Evolutionary conservation across 2,329 filamentous ascomycete species (phyloP).

Genomic region (Aspergillus sp.): DNA sequence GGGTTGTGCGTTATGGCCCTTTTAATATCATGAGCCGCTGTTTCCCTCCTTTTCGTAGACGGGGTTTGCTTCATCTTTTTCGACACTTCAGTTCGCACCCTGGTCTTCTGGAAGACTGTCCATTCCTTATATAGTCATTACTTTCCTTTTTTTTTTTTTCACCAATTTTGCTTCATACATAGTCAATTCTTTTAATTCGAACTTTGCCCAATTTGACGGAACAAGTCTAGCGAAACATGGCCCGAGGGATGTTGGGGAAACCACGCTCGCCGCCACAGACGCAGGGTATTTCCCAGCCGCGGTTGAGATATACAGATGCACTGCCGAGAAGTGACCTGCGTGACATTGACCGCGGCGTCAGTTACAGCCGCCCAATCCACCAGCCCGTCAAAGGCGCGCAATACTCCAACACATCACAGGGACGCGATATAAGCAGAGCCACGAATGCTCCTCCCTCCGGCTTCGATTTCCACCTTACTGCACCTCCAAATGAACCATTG

Average conservation of each 20-base stretch:
- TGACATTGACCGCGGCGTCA: conserved; percentile 13
- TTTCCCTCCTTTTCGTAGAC: conserved; percentile 21
- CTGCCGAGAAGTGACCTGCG: conserved; percentile 32
- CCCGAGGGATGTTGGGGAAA: conserved; percentile 29
- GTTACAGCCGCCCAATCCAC: conserved; percentile 12
- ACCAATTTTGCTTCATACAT: not conserved
- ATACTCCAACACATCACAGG: conserved; percentile 22
- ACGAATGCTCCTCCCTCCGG: conserved; percentile 14
- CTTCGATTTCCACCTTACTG: conserved; percentile 33
- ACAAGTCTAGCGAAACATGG: conserved; percentile 22
- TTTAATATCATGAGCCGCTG: conserved; percentile 12
- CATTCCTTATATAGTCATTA: conserved; percentile 24
- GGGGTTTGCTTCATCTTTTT: conserved; percentile 3
- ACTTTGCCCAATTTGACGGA: not conserved
- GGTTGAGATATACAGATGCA: conserved; percentile 33
- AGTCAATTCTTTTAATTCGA: conserved; percentile 8
- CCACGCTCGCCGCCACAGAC: conserved; percentile 27
- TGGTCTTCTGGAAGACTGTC: conserved; percentile 43
- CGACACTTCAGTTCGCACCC: conserved; percentile 1
- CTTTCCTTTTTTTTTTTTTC: not conserved
- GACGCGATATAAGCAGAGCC: conserved; percentile 15
- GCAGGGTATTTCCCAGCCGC: conserved; percentile 32
- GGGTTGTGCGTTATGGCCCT: conserved; percentile 1
- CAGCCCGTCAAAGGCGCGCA: conserved; percentile 19
- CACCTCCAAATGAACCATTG: conserved; percentile 26